A percentile compares a stretch with the other conserved stretches of the same genome.
Conservation (phyloP, 2,329 filamentous ascomycete genomes). For the Nemania serpens region DNA sequence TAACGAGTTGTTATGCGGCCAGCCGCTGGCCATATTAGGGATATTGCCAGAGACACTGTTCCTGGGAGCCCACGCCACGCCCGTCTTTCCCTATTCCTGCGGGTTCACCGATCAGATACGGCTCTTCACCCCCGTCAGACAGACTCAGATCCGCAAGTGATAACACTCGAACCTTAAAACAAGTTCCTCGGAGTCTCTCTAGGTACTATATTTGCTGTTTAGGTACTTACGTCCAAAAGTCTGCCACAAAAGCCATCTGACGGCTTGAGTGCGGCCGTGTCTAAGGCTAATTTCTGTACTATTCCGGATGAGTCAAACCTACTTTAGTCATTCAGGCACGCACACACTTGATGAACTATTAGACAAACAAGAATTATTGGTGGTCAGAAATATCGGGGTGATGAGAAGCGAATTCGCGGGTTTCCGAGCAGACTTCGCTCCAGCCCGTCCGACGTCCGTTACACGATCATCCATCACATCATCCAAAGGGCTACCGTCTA, state of each 20-base stretch:
- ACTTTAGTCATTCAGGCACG: neutral
- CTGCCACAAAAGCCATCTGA: neutral
- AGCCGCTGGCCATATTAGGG: constrained; percentile 14
- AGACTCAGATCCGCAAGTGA: constrained; percentile 18
- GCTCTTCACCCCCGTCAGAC: constrained; percentile 11
- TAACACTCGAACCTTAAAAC: constrained; percentile 4
- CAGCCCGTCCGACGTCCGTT: neutral
- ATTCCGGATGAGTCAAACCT: neutral
- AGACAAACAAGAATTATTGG: neutral
- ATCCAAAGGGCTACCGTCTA: neutral
- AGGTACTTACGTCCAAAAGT: neutral
- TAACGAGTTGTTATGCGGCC: constrained; percentile 24
- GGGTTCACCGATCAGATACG: constrained; percentile 4
- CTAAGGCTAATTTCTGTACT: neutral
- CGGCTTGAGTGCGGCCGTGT: neutral
- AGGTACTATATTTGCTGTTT: neutral
- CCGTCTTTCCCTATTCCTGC: constrained; percentile 26
- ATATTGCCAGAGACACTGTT: constrained; percentile 20
- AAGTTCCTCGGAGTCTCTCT: neutral
- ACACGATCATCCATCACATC: constrained; percentile 2
- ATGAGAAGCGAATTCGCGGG: neutral
- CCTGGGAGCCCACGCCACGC: constrained; percentile 24
- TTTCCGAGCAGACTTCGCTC: constrained; percentile 3
- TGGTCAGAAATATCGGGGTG: neutral
- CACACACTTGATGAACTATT: neutral